Conservation (phyloP, 129 eudicot genomes). For the Helianthus tuberosus region DNA sequence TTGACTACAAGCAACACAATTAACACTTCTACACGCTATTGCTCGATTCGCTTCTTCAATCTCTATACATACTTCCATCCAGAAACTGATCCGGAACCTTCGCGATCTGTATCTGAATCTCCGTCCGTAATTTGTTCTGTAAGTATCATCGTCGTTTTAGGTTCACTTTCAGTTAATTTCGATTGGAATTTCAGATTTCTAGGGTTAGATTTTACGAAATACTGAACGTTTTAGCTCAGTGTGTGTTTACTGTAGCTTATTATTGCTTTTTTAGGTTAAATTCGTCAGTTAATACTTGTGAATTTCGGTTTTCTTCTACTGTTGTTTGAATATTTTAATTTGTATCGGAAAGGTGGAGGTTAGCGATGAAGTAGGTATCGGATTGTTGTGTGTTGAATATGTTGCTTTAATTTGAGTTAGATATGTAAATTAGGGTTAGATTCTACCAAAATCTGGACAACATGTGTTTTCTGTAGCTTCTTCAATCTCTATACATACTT, state of each 20-base stretch:
- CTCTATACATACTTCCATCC: not conserved
- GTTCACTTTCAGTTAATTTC: not conserved
- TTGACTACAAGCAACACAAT: conserved; percentile 6
- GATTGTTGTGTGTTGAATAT: conserved; percentile 3
- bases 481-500: not conserved
- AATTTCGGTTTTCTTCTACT: not conserved
- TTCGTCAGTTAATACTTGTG: not conserved
- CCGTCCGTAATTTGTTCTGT: conserved; percentile 17
- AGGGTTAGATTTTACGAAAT: not conserved
- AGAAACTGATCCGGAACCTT: not conserved
- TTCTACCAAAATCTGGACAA: not conserved
- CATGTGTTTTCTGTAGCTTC: not conserved
- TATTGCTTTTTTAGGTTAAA: conserved; percentile 5
- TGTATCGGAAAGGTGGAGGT: not conserved
- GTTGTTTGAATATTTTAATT: not conserved
- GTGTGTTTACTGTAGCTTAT: not conserved
- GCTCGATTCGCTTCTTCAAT: conserved; percentile 16
- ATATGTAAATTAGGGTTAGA: conserved; percentile 10
- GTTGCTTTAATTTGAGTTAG: conserved; percentile 5
- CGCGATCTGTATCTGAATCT: conserved; percentile 24
- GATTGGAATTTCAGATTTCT: not conserved
- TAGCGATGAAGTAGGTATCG: not conserved
- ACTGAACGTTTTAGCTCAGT: not conserved
- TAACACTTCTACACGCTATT: conserved; percentile 31
- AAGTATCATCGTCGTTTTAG: conserved; percentile 24